Evolutionary conservation across 1,284 basidiomycete genomes (phyloP), one percentile per base, ranked within the genome.

Genomic region (Malassezia dermatis): DNA sequence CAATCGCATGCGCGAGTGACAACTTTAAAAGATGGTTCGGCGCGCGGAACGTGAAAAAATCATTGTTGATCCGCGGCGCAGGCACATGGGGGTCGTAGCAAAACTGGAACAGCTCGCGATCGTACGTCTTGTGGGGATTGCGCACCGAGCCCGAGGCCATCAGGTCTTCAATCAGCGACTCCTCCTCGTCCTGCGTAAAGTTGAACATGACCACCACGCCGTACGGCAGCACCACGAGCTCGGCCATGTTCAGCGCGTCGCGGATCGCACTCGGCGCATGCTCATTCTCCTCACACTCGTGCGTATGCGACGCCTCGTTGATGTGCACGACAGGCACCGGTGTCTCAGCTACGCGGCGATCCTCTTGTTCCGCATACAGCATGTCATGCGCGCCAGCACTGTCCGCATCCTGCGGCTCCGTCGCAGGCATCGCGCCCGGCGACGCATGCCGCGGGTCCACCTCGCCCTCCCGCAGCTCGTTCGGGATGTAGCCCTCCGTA

Each of bases 1-100:
- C 91, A 34, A 95, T 82, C 1, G 90, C 91, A 62, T 95, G 91
- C 0, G 91, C 84, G 49, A 95, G 83, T 23, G 88, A 89, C n/a
- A 95, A 80, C 71, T 80, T 78, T 65, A 78, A 73, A 28, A 78
- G 61, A 52, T 73, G 67, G 85, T 79, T 93, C 88, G 76, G 93
- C 84, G 13, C 56, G 21, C 61, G 57, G 53, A 69, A 64, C 35
- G 46, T 90, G 78, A 90, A 90, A 75, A 90, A 89, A 74, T 90
- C 88, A 62, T 90, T 89, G 76, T 78, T 78, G 69, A 80, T 78
- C 59, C 79, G 88, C 88, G 66, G 55, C 86, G 82, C 37, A 85
- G 89, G 68, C 84, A 89, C 19, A 82, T 84, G 78, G 1, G 85
- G 81, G 66, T 95, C 89, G 72, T 91, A 87, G 58, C 65, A 62